Base-by-base conservation (phyloP, 768 basidiomycete species). In the Phlegmacium glaucopus region DNA sequence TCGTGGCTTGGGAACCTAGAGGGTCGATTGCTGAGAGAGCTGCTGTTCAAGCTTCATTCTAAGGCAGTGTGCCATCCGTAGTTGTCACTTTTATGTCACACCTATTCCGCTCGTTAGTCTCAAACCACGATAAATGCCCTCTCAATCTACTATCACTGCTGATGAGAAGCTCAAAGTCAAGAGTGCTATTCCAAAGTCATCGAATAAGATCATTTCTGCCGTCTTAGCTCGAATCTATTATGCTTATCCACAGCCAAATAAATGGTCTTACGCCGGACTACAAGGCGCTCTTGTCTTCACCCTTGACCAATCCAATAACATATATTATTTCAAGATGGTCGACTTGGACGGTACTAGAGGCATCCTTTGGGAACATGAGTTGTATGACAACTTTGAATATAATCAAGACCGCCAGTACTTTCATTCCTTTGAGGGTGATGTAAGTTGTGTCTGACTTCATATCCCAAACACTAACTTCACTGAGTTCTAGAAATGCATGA, bases 341-440 rank as follows among this genome's bases (percentile, higher is more conserved):
- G 95, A 97, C 65, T 60, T 96, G 13, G 68, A 75, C 54, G 90
- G 92, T 15, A 90, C 90, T 4, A 70, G 92, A 45, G 93, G 92
- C 4, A 79, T 94, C 16, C 81, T 93, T 36, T 99, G 95, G 95
- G 83, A 92, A 48, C 90, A 96, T 54, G 93, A 95, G 63, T 67
- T 97, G 4, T 95, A 93, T 56, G 75, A 86, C 18, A 83, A 82
- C 27, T 79, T 95, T 53, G 81, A 88, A 47, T 91, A 92, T 61
- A 71, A 79, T 59, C 77, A 87, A 59, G 95, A 98, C 62, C 74
- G 93, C 50, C 77, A 86, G 2, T 94, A 85, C 78, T 96, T 98
- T 60, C 90, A 95, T 69, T 85, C 92, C 1, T 97, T 96, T 65
- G 74, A 85, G 3, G 87, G 90, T 43, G 94, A 99, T 71, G 94